phyloP scores from a whole-genome alignment of 2,329 filamentous ascomycete species.

The Blastomyces percursus region DNA sequence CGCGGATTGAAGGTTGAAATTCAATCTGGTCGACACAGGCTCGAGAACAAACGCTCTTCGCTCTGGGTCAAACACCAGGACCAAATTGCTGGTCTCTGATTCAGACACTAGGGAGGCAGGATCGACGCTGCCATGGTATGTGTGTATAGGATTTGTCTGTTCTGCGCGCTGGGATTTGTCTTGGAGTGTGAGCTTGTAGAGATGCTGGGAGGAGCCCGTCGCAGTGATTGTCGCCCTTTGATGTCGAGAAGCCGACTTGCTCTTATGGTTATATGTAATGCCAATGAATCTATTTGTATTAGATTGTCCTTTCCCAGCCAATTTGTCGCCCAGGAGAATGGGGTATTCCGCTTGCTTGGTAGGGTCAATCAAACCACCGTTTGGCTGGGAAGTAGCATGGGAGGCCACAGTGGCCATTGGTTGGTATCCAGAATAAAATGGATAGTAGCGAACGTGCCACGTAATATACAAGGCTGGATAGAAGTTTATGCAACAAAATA shows the following conservation, averaged over 20 bases:
- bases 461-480: not conserved
- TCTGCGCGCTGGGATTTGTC: slow-evolving; percentile 33
- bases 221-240: slow-evolving; percentile 30
- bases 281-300: slow-evolving; percentile 25
- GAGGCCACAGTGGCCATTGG: slow-evolving; percentile 10
- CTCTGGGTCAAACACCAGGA: slow-evolving; percentile 63
- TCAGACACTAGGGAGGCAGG: slow-evolving; percentile 22
- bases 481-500: not conserved
- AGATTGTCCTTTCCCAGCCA: slow-evolving; percentile 23
- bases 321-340: slow-evolving; percentile 34
- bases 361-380: slow-evolving; percentile 33
- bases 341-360: slow-evolving; percentile 38
- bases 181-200: slow-evolving; percentile 33
- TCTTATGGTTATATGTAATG: slow-evolving; percentile 38
- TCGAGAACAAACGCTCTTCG: slow-evolving; percentile 73
- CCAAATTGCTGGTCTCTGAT: slow-evolving; percentile 27
- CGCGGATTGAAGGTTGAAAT: slow-evolving; percentile 70
- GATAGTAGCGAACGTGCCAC: not conserved
- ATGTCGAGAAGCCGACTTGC: slow-evolving; percentile 30
- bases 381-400: slow-evolving; percentile 14
- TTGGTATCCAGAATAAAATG: not conserved
- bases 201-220: slow-evolving; percentile 24
- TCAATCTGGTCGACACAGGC: slow-evolving; percentile 66
- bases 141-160: slow-evolving; percentile 28
- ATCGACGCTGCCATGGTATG: slow-evolving; percentile 33